Conservation (phyloP, 257 asterid species). For the Solanum corneliomulleri region DNA sequence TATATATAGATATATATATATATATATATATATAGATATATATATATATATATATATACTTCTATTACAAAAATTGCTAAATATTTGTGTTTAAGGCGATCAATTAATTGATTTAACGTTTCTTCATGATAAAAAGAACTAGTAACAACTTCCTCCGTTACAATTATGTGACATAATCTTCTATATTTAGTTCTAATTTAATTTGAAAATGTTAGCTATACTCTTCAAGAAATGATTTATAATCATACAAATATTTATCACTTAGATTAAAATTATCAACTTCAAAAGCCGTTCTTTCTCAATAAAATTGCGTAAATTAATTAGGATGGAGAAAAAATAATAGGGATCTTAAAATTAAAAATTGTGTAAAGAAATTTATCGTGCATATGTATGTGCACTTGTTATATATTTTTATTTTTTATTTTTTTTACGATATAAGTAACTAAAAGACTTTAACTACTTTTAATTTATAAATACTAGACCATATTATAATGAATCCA, state of each 20-base stretch:
- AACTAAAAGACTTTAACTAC: neutral
- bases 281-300: neutral
- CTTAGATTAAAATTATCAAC: no score
- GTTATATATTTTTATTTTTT: no score
- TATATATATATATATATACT: neutral
- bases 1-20: no score
- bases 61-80: no score
- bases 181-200: neutral
- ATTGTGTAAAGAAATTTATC: neutral
- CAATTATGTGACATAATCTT: neutral
- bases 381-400: neutral
- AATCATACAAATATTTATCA: no score
- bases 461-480: neutral
- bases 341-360: neutral
- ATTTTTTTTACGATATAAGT: no score
- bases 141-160: neutral
- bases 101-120: neutral
- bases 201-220: neutral
- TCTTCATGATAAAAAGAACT: neutral
- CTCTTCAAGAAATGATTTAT: neutral
- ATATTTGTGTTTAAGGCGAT: neutral
- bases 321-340: neutral
- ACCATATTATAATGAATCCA: neutral
- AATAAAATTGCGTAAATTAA: no score
- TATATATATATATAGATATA: no score